Percentiles rank a stretch among this genome's conserved stretches.
Evolutionary conservation across 345 rosid species (phyloP).

Genomic region (Brassica cretica): DNA sequence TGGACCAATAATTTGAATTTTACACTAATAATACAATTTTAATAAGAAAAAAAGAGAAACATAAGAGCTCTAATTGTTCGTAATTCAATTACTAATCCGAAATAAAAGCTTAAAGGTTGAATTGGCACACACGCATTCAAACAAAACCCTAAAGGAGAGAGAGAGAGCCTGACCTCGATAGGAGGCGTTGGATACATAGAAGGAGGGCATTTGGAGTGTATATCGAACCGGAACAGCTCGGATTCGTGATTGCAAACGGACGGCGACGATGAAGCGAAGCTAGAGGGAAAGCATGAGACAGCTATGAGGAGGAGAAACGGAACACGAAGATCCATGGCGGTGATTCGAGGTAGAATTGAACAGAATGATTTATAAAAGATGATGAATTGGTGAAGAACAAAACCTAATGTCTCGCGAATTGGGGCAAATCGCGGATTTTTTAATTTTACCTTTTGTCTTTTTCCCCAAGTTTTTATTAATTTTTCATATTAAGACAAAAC

Average conservation of each 20-base stretch:
- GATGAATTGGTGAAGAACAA: background rate
- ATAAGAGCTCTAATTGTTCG: no score
- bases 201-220: conserved; percentile 60
- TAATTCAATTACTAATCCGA: no score
- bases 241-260: conserved; percentile 51
- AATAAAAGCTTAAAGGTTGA: no score
- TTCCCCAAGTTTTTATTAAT: background rate
- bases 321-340: conserved; percentile 32
- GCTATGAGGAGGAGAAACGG: conserved; percentile 36
- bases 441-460: background rate
- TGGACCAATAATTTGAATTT: background rate
- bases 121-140: no score
- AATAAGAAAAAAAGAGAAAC: background rate
- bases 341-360: background rate
- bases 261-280: conserved; percentile 30
- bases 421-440: background rate
- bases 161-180: conserved; percentile 44
- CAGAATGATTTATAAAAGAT: background rate
- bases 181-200: conserved; percentile 64
- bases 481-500: background rate
- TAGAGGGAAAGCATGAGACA: conserved; percentile 23
- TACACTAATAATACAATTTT: background rate
- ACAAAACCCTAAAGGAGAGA: no score
- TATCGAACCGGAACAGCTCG: conserved; percentile 41
- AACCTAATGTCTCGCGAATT: background rate